A percentile compares a stretch with the other conserved stretches of the same genome.
Conservation (phyloP, 306 rosid genomes). For the Quercus bicolor region DNA sequence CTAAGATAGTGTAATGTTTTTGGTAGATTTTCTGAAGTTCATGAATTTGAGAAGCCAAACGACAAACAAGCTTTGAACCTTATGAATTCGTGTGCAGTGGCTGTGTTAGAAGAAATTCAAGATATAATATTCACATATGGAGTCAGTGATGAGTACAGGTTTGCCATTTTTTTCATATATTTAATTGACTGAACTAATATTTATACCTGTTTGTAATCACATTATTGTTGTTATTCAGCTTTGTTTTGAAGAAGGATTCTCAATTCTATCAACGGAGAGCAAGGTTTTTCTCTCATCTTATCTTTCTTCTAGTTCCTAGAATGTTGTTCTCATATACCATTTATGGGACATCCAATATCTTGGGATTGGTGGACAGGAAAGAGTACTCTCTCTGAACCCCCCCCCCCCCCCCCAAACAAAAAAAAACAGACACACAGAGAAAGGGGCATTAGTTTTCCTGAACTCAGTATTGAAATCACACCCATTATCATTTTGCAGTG, state of each 20-base stretch:
- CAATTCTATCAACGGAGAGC: constrained; percentile 51
- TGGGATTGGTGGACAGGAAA: neutral
- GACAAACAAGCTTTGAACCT: constrained; percentile 75
- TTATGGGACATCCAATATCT: neutral
- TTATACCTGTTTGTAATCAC: neutral
- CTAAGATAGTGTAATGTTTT: neutral
- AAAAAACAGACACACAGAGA: too few species aligned
- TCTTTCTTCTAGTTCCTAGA: neutral
- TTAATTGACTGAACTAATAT: neutral
- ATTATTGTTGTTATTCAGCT: constrained; percentile 36
- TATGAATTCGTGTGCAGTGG: constrained; percentile 76
- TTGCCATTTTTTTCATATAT: neutral
- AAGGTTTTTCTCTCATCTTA: constrained; percentile 28
- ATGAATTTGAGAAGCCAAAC: constrained; percentile 82
- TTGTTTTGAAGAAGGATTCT: constrained; percentile 57
- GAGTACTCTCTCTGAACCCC: neutral
- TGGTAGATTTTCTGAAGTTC: constrained; percentile 57
- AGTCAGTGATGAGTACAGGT: constrained; percentile 76
- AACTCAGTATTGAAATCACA: neutral
- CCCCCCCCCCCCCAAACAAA: too few species aligned
- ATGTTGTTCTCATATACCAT: neutral
- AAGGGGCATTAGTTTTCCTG: neutral
- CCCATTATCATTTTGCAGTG: constrained; percentile 34
- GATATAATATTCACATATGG: constrained; percentile 76
- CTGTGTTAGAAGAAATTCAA: constrained; percentile 59